Percentiles rank a stretch among this genome's conserved stretches.
Evolutionary conservation across 176 grass and related monocot genomes (phyloP).

Genomic region (Canna indica): DNA sequence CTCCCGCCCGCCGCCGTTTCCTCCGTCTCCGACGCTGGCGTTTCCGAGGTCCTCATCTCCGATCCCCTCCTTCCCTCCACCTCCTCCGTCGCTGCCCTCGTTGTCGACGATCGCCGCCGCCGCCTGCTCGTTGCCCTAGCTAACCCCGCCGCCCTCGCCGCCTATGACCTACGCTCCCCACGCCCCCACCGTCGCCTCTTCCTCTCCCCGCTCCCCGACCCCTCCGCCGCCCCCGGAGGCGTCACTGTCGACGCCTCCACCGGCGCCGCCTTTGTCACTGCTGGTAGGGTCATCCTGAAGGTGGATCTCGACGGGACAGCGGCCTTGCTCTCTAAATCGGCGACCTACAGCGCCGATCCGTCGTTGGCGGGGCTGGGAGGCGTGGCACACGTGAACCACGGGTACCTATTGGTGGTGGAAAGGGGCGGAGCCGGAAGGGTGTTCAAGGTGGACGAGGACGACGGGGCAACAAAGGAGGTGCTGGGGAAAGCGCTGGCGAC

Average conservation of each 20-base stretch:
- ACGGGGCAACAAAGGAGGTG: constrained; percentile 12
- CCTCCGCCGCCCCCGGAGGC: constrained; percentile 32
- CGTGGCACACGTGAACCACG: constrained; percentile 44
- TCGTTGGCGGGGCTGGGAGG: constrained; percentile 27
- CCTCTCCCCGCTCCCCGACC: constrained; percentile 32
- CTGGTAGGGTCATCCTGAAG: constrained; percentile 43
- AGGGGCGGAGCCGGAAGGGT: constrained; percentile 33
- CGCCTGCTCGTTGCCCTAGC: constrained; percentile 48
- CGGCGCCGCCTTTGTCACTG: constrained; percentile 48
- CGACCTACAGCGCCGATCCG: constrained; percentile 27
- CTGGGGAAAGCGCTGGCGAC: constrained; percentile 7
- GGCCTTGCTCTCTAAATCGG: constrained; percentile 27
- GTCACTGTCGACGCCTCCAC: constrained; percentile 52
- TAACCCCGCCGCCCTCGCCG: constrained; percentile 30
- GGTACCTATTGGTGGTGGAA: constrained; percentile 67
- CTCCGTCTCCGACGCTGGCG: constrained; percentile 78
- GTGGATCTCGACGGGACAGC: constrained; percentile 29
- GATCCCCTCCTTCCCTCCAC: constrained; percentile 13
- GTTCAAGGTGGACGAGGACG: constrained; percentile 12
- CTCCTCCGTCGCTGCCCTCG: constrained; percentile 8
- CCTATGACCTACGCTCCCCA: constrained; percentile 57
- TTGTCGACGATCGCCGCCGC: constrained; percentile 38
- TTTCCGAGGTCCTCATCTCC: constrained; percentile 48
- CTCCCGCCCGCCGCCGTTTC: constrained; percentile 23
- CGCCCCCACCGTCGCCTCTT: constrained; percentile 46